Base-by-base conservation (phyloP, 2,329 filamentous ascomycete species). In the Teratosphaeria gauchensis region DNA sequence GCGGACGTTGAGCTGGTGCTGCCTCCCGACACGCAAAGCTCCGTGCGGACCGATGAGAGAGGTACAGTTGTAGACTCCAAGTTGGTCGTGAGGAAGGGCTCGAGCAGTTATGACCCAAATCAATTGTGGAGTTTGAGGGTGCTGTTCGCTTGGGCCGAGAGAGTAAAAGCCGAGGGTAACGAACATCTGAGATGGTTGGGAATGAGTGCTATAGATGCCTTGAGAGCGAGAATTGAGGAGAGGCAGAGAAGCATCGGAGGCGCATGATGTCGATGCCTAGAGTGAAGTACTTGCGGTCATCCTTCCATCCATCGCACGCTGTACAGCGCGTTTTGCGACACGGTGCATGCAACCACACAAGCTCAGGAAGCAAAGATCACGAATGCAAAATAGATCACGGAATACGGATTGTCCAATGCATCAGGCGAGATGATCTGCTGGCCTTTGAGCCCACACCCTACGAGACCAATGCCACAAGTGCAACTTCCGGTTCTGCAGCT, bases 21-120 rank as follows among this genome's bases (percentile, higher is more conserved):
- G 21, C 68, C 70, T 7, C 73, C 75, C 0, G 75, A 76, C 63
- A 62, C 61, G 16, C 59, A 65, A 31, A 81, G 77, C 5, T 75
- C 73, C 8, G 72, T 72, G 5, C 77, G 80, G 59, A 73, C 78
- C 7, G 82, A 82, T 65, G 77, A 81, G 8, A 77, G 79, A 33
- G 76, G 77, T 4, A 87, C 83, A 4, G 80, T 82, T 0, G 84
- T 95, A 0, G 92, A 96, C 69, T 83, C 85, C 33, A 79, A 87
- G 46, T 75, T 96, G 30, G 82, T 86, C 59, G 77, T 96, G 61
- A 60, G 69, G 58, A 63, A 63, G 61, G 66, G 59, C 12, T 70
- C 71, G 62, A 65, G 67, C 1, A 79, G 78, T 58, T 76, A 77
- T 60, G 76, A 82, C 54, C 76, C 76, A 55, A 82, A 87, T 68